Evolutionary conservation across 2,329 filamentous ascomycete species (phyloP), one percentile per base, ranked within the genome.

Genomic region (Rhexocercosporidium sp.): DNA sequence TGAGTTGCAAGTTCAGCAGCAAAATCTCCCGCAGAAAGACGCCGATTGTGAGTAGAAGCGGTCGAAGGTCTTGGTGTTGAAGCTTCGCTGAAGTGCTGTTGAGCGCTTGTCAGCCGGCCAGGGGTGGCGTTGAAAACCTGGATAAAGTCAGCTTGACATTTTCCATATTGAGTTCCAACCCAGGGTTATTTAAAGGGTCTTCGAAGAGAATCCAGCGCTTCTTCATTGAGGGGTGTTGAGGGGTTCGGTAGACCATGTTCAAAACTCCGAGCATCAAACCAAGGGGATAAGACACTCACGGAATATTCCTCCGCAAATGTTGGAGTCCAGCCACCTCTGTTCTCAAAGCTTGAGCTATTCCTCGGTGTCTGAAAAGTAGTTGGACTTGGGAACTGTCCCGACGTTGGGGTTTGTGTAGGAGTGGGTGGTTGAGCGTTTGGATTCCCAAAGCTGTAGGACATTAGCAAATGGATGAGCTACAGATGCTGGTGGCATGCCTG

Each of bases 221-320:
- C 44, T 47, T 44, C 34, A 11, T 37, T 2, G 8, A 11, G 12
- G 4, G 34, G 34, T 5, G 29, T 2, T n/a, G 11, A 47, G 8
- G n/a, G 44, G 18, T 11, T 14, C 22, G 5, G 44, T 47, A 20
- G 44, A 22, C 44, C 44, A 47, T 47, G 12, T 47, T n/a, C n/a
- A 22, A 12, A 47, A 20, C 22, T 9, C 44, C 44, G 18, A 47
- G 20, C n/a, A 47, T 25, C 16, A 29, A 22, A 22, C 3, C 18
- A 47, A 27, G 34, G 54, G 20, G 27, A 39, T 46, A 22, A 22
- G 18, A 14, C 27, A 18, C 64, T 56, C 29, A 89, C 86, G 69
- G 87, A 88, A 74, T 88, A 89, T 71, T 89, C 87, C 75, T 89
- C 86, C 70, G 87, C 86, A 79, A 88, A 90, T 66, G 82, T 83